Evolutionary conservation across 2,329 filamentous ascomycete genomes (phyloP).

Genomic region (Ophiosphaerella herpotricha): DNA sequence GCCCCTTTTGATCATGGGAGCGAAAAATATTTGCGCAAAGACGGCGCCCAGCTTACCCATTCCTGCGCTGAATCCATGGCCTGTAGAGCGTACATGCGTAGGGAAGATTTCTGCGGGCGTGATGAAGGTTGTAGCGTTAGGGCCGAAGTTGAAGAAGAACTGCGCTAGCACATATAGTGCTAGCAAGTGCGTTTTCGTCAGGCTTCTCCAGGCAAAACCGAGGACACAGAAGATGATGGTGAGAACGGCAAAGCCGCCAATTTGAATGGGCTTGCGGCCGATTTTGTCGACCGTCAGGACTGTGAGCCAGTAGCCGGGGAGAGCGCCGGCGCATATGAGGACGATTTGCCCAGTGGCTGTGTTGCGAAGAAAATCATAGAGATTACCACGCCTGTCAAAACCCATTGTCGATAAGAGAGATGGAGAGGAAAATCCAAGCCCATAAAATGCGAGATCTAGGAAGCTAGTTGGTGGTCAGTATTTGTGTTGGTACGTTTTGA

Average conservation of each 20-base stretch:
- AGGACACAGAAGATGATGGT: slow-evolving; percentile 56
- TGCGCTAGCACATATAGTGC: slow-evolving; percentile 54
- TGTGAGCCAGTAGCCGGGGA: slow-evolving; percentile 82
- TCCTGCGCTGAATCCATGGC: slow-evolving; percentile 55
- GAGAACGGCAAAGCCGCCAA: slow-evolving; percentile 57
- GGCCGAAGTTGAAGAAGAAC: slow-evolving; percentile 61
- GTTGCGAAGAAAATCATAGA: slow-evolving; percentile 73
- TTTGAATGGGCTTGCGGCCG: slow-evolving; percentile 77
- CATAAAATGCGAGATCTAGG: slow-evolving; percentile 63
- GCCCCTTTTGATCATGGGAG: slow-evolving; percentile 59
- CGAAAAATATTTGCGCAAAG: slow-evolving; percentile 56
- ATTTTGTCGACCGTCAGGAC: slow-evolving; percentile 74
- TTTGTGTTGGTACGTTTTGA: neutral
- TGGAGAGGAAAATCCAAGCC: slow-evolving; percentile 74
- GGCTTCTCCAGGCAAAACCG: slow-evolving; percentile 54
- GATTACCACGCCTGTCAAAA: slow-evolving; percentile 65
- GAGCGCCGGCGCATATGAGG: slow-evolving; percentile 75
- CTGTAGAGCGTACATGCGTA: slow-evolving; percentile 54
- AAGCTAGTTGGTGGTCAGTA: slow-evolving; percentile 43
- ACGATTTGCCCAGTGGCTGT: slow-evolving; percentile 80
- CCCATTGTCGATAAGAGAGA: slow-evolving; percentile 74
- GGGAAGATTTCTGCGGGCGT: slow-evolving; percentile 59
- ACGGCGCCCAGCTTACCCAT: slow-evolving; percentile 56
- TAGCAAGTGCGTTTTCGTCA: slow-evolving; percentile 49
- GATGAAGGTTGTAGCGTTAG: slow-evolving; percentile 58